Evolutionary conservation across 2,329 filamentous ascomycete species (phyloP).

Genomic region (Didymella pinodella): DNA sequence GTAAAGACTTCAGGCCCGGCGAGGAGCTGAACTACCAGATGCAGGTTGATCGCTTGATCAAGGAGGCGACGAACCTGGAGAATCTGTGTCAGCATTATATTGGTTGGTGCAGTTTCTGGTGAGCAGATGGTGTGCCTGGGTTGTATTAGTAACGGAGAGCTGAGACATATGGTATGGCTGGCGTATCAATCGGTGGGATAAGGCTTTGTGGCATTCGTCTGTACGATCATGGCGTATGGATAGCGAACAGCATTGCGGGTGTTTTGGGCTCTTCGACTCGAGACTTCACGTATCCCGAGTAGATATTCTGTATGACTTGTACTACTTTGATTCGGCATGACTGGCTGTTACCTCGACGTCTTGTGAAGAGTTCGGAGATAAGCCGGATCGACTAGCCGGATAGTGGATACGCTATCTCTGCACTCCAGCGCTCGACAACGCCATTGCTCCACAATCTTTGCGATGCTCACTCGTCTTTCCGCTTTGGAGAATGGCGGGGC

Average conservation of each 20-base stretch:
- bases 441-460: constrained; percentile 17
- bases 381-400: constrained; percentile 14
- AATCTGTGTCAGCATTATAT: constrained; percentile 99
- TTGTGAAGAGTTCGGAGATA: constrained; percentile 5
- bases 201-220: constrained; percentile 9
- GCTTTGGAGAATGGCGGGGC: constrained; percentile 13
- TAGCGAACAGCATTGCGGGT: constrained; percentile 17
- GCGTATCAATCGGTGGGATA: constrained; percentile 2
- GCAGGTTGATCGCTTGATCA: constrained; percentile 94
- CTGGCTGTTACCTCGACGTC: not conserved
- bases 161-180: constrained; percentile 4
- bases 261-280: not conserved
- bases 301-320: constrained; percentile 3
- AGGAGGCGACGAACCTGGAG: constrained; percentile 94
- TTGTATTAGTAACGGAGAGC: not conserved
- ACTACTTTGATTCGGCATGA: constrained; percentile 2
- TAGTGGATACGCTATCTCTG: constrained; percentile 18
- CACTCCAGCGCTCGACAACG: constrained; percentile 1
- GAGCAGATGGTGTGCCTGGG: constrained; percentile 3
- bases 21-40: constrained; percentile 83
- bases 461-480: constrained; percentile 17
- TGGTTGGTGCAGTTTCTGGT: constrained; percentile 99
- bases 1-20: constrained; percentile 82
- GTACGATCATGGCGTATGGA: constrained; percentile 14
- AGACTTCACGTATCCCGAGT: not conserved